Conservation (phyloP, 2,329 filamentous ascomycete genomes). For the Trichoderma sp. region DNA sequence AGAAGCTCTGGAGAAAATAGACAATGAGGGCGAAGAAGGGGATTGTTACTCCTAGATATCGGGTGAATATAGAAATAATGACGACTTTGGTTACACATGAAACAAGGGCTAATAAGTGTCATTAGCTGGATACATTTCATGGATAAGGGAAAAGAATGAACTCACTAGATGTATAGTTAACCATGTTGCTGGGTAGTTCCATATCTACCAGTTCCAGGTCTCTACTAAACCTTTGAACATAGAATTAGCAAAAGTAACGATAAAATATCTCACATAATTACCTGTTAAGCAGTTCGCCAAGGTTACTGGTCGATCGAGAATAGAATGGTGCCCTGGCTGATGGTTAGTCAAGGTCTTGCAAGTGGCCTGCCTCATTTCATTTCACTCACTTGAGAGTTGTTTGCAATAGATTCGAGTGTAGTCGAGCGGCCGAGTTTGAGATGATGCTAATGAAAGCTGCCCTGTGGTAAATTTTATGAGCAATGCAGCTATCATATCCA, state of each 20-base stretch:
- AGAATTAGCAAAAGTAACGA: not conserved
- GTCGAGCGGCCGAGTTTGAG: constrained; percentile 9
- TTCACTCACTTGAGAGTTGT: constrained; percentile 18
- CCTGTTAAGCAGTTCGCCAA: constrained; percentile 25
- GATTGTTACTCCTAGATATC: constrained; percentile 24
- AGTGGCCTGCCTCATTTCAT: no score
- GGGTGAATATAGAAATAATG: constrained; percentile 19
- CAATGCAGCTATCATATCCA: not conserved
- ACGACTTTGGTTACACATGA: constrained; percentile 13
- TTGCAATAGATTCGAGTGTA: constrained; percentile 10
- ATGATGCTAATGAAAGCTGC: constrained; percentile 22
- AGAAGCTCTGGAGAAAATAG: constrained; percentile 33
- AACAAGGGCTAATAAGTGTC: not conserved
- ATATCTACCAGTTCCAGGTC: constrained; percentile 29
- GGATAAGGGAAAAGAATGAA: not conserved
- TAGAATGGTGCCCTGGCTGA: constrained; percentile 21
- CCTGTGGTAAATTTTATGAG: not conserved
- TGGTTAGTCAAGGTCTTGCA: not conserved
- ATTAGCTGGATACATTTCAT: not conserved
- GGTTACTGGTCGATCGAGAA: constrained; percentile 8
- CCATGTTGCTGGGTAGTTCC: constrained; percentile 23
- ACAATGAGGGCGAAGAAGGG: constrained; percentile 21
- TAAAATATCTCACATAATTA: not conserved
- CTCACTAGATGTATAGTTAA: constrained; percentile 25
- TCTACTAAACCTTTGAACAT: constrained; percentile 21